Evolutionary conservation across 2,329 filamentous ascomycete genomes (phyloP).

Genomic region (Trichophyton rubrum): DNA sequence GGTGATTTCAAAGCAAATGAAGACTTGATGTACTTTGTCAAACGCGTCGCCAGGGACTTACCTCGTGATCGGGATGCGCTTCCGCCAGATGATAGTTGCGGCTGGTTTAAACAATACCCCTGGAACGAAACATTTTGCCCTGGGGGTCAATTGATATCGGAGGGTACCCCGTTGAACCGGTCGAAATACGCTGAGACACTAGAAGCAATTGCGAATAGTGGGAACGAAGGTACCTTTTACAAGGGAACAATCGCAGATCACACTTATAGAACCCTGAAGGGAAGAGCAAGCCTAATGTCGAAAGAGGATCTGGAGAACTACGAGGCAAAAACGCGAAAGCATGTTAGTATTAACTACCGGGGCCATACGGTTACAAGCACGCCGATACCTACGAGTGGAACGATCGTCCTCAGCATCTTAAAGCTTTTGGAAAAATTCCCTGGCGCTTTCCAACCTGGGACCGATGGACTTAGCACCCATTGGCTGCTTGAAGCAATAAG

Average conservation of each 20-base stretch:
- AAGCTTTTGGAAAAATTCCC: slow-evolving; percentile 73
- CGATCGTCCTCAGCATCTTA: slow-evolving; percentile 60
- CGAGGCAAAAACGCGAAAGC: slow-evolving; percentile 40
- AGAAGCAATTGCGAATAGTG: slow-evolving; percentile 59
- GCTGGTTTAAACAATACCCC: slow-evolving; percentile 25
- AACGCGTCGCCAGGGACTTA: slow-evolving; percentile 44
- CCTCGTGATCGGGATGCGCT: not conserved
- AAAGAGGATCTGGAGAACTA: slow-evolving; percentile 66
- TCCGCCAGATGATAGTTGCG: not conserved
- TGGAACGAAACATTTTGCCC: slow-evolving; percentile 87
- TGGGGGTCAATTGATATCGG: slow-evolving; percentile 55
- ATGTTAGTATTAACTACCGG: slow-evolving; percentile 44
- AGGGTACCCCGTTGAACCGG: slow-evolving; percentile 68
- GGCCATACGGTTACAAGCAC: slow-evolving; percentile 53
- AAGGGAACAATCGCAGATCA: slow-evolving; percentile 57
- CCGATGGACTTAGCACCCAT: slow-evolving; percentile 59
- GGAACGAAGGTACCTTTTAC: slow-evolving; percentile 58
- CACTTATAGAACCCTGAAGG: slow-evolving; percentile 53
- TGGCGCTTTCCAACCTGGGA: slow-evolving; percentile 46
- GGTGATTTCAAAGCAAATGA: slow-evolving; percentile 40
- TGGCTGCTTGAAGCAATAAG: slow-evolving; percentile 76
- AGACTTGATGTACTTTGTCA: slow-evolving; percentile 66
- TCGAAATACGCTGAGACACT: slow-evolving; percentile 69
- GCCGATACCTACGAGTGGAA: slow-evolving; percentile 69
- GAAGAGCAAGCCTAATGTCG: slow-evolving; percentile 59